These are phyloP conservation scores for Coemansia sp. DNA, from an alignment of 192 early-diverging fungal species.

Conservation along the genomic window DNA sequence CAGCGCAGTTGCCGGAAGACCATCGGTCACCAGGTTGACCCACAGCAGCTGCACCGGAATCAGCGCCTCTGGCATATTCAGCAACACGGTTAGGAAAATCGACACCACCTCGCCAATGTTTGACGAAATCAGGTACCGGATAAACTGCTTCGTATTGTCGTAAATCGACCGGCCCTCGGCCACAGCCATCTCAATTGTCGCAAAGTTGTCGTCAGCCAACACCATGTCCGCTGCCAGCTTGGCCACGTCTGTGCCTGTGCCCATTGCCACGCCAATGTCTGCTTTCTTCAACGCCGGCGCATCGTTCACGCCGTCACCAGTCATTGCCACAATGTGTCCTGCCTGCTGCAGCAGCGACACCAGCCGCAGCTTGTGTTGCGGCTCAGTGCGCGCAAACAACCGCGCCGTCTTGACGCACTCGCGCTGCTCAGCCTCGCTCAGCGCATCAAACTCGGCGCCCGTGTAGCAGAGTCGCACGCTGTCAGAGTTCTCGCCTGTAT, in stretches of 20 bases:
- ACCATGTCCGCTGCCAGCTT: constrained; percentile 99
- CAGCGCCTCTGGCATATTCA: constrained; percentile 96
- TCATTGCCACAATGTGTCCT: constrained; percentile 64
- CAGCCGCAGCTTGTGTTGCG: constrained; percentile 91
- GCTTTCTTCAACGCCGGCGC: constrained; percentile 97
- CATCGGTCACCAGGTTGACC: constrained; percentile 99
- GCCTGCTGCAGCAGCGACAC: constrained; percentile 85
- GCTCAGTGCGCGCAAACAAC: constrained; percentile 95
- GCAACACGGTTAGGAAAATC: constrained; percentile 94
- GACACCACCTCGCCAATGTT: constrained; percentile 99
- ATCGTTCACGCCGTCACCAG: constrained; percentile 99
- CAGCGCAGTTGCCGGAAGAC: constrained; percentile 94
- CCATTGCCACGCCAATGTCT: constrained; percentile 99
- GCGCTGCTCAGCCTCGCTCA: constrained; percentile 70
- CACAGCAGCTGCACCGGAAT: constrained; percentile 98
- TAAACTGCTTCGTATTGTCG: constrained; percentile 99
- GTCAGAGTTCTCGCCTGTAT: constrained; percentile 18
- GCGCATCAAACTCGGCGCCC: constrained; percentile 92
- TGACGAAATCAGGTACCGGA: constrained; percentile 95
- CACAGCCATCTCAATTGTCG: constrained; percentile 95
- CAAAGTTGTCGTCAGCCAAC: constrained; percentile 98
- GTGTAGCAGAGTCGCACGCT: constrained; percentile 73
- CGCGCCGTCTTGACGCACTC: constrained; percentile 71
- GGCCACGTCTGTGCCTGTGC: constrained; percentile 96
- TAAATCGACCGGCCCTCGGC: constrained; percentile 98